Conservation (phyloP, 2,329 filamentous ascomycete species). For the Aureobasidium zeae region DNA sequence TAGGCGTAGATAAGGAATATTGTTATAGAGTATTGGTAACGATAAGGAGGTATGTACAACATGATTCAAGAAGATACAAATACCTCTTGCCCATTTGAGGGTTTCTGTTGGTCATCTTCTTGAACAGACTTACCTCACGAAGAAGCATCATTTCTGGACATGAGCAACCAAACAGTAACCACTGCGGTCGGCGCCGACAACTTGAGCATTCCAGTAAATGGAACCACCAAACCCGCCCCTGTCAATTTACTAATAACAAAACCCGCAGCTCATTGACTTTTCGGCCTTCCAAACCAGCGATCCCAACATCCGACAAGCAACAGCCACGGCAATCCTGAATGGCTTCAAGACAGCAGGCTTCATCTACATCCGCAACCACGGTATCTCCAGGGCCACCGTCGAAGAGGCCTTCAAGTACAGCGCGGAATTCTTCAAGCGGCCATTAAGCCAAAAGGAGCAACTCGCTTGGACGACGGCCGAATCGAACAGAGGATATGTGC, state of each 20-base stretch:
- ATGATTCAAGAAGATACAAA: neutral
- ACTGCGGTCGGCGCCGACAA: conserved; percentile 26
- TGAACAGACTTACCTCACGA: conserved; percentile 1
- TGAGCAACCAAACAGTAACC: conserved; percentile 20
- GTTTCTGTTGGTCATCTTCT: neutral
- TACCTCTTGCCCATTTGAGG: neutral
- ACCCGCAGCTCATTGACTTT: conserved; percentile 63
- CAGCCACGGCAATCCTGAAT: conserved; percentile 60
- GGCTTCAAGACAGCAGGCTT: conserved; percentile 82
- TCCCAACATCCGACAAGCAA: conserved; percentile 46
- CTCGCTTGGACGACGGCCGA: conserved; percentile 54
- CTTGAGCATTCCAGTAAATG: conserved; percentile 19
- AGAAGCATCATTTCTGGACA: neutral
- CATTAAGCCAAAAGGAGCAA: conserved; percentile 52
- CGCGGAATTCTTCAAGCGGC: conserved; percentile 59
- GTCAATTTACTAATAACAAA: neutral
- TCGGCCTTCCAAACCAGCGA: conserved; percentile 58
- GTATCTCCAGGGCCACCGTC: conserved; percentile 47
- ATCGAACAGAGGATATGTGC: conserved; percentile 42
- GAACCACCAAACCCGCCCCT: neutral
- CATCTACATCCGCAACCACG: conserved; percentile 75
- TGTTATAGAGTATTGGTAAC: too few relatives aligned
- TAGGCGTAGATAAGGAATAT: neutral
- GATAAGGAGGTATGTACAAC: conserved; percentile 1
- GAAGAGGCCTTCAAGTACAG: conserved; percentile 36